Evolutionary conservation across 495 filamentous ascomycete genomes (phyloP).

Genomic region (Lentithecium fluviatile): DNA sequence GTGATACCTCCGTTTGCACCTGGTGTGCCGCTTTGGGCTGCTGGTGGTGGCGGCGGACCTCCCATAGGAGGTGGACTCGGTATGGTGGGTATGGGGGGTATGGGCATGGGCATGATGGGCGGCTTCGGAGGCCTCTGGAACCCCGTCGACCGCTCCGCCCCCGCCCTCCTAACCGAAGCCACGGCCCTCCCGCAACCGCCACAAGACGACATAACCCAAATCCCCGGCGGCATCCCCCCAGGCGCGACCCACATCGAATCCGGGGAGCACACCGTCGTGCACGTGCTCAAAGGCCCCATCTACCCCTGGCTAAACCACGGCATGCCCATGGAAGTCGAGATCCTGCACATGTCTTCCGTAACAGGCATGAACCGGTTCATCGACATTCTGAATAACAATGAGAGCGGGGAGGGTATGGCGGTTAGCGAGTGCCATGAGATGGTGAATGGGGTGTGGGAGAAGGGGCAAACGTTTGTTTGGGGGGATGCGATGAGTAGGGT

Average conservation of each 20-base stretch:
- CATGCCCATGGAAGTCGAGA: conserved; percentile 4
- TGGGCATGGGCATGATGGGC: conserved; percentile 17
- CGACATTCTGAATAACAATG: not conserved
- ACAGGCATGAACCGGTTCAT: conserved; percentile 15
- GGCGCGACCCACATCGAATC: conserved; percentile 8
- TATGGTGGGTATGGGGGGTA: conserved; percentile 1
- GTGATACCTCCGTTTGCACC: not conserved
- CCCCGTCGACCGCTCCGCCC: not conserved
- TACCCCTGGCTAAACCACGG: not conserved
- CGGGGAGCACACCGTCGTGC: not conserved
- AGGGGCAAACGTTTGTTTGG: conserved; percentile 19
- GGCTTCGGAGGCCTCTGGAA: not conserved
- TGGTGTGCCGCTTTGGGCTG: not conserved
- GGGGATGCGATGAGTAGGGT: not conserved
- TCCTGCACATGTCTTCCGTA: conserved; percentile 2
- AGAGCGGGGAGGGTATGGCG: conserved; percentile 11
- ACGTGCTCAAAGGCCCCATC: not conserved
- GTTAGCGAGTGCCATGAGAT: conserved; percentile 24
- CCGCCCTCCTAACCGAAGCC: conserved; percentile 5
- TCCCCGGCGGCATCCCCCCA: not conserved
- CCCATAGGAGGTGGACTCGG: not conserved
- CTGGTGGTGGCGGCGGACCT: not conserved
- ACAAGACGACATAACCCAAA: conserved; percentile 5
- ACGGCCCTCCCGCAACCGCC: not conserved
- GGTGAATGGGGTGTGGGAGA: conserved; percentile 16